Conservation (phyloP, 306 rosid genomes). For the Geum urbanum region DNA sequence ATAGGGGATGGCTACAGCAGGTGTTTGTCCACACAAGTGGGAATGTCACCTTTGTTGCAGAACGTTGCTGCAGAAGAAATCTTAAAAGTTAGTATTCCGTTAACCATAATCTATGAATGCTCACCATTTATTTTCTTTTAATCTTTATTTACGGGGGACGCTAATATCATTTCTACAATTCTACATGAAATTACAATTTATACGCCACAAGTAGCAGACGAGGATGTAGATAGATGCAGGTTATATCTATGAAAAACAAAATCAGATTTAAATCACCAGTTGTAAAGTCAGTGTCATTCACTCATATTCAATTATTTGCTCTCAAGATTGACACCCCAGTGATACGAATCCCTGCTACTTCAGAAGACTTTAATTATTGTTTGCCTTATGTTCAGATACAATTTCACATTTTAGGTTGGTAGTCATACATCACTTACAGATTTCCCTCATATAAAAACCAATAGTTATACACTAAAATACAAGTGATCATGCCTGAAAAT, state of each 20-base stretch:
- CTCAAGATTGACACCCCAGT: neutral
- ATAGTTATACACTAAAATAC: neutral
- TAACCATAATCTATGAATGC: constrained; percentile 6
- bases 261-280: neutral
- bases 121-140: neutral
- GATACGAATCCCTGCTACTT: neutral
- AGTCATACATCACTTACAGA: neutral
- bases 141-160: neutral
- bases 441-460: neutral
- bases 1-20: constrained; percentile 98
- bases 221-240: no score
- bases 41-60: constrained; percentile 93
- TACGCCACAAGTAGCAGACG: no score
- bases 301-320: neutral
- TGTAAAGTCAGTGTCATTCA: neutral
- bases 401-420: neutral
- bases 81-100: constrained; percentile 21
- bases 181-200: neutral
- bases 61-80: constrained; percentile 67
- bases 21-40: constrained; percentile 99
- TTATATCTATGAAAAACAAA: neutral
- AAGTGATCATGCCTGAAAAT: neutral
- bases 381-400: neutral
- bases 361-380: neutral
- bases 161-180: neutral